Conservation (phyloP, 1,139 yeast species). For the Protomyces inundatus region DNA sequence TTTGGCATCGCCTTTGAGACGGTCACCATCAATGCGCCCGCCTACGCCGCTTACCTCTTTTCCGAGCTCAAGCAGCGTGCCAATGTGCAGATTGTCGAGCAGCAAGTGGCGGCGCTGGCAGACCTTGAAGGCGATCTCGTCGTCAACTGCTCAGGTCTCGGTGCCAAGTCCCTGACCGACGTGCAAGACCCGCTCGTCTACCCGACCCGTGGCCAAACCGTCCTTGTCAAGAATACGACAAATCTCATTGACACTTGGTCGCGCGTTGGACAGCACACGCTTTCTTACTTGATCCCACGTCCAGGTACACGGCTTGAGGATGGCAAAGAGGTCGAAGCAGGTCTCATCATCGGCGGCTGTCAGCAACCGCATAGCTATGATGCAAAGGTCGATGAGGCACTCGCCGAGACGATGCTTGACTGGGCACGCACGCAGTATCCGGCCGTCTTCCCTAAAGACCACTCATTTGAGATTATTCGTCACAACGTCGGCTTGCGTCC, state of each 20-base stretch:
- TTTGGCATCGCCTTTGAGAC: constrained; percentile 48
- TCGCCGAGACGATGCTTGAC: constrained; percentile 51
- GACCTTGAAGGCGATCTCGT: constrained; percentile 43
- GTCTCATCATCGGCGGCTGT: constrained; percentile 59
- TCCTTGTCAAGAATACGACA: constrained; percentile 45
- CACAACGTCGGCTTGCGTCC: constrained; percentile 68
- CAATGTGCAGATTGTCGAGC: constrained; percentile 42
- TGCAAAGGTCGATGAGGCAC: constrained; percentile 49
- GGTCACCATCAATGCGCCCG: constrained; percentile 49
- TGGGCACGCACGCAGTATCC: constrained; percentile 53
- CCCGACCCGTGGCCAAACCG: constrained; percentile 63
- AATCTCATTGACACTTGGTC: constrained; percentile 32
- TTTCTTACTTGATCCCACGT: constrained; percentile 53
- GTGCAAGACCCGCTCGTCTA: constrained; percentile 51
- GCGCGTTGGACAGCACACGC: constrained; percentile 31
- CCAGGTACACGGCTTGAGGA: constrained; percentile 40
- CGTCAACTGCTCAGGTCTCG: constrained; percentile 62
- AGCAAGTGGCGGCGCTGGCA: constrained; percentile 46
- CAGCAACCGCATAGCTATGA: constrained; percentile 55
- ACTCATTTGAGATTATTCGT: constrained; percentile 44
- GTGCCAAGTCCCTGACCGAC: constrained; percentile 52
- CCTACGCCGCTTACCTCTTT: constrained; percentile 48
- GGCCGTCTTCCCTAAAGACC: constrained; percentile 37
- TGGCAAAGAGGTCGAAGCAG: constrained; percentile 37
- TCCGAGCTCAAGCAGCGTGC: constrained; percentile 40